phyloP scores from a whole-genome alignment of 2,329 filamentous ascomycete genomes.

The Calycina marina region DNA sequence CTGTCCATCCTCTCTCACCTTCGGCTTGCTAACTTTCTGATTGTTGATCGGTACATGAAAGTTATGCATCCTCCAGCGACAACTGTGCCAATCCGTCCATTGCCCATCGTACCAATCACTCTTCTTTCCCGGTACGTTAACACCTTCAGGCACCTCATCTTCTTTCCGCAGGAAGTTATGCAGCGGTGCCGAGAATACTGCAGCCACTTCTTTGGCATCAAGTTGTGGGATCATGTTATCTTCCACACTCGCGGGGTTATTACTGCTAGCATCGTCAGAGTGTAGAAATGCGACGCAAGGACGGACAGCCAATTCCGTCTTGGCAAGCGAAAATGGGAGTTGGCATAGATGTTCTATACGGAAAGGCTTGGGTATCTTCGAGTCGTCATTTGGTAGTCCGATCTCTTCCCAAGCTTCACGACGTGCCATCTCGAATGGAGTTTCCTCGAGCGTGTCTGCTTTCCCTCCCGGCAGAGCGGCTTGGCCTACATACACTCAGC shows the following conservation, averaged over 20 bases:
- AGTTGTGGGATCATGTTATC: slow-evolving; percentile 64
- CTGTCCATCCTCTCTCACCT: slow-evolving; percentile 26
- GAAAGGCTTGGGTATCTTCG: slow-evolving; percentile 60
- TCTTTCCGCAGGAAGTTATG: slow-evolving; percentile 57
- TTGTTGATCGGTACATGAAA: slow-evolving; percentile 75
- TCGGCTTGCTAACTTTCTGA: slow-evolving; percentile 51
- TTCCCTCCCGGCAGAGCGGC: slow-evolving; percentile 76
- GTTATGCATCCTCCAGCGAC: slow-evolving; percentile 75
- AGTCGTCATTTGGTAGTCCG: slow-evolving; percentile 61
- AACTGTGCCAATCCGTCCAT: slow-evolving; percentile 69
- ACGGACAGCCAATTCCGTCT: slow-evolving; percentile 58
- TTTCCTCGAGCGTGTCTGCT: slow-evolving; percentile 41
- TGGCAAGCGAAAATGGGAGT: slow-evolving; percentile 61
- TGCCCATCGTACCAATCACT: slow-evolving; percentile 65
- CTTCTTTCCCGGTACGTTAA: slow-evolving; percentile 17
- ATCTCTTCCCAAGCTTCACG: slow-evolving; percentile 91
- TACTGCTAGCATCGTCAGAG: slow-evolving; percentile 30
- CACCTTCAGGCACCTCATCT: slow-evolving; percentile 35
- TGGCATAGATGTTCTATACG: slow-evolving; percentile 76
- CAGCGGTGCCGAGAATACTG: slow-evolving; percentile 83
- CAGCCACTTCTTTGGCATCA: slow-evolving; percentile 82
- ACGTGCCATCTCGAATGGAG: slow-evolving; percentile 66
- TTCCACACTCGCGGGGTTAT: slow-evolving; percentile 36
- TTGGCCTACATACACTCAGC: slow-evolving; percentile 30
- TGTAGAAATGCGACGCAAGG: slow-evolving; percentile 70